phyloP scores from a whole-genome alignment of 805 yeast species.

The Cephaloascus fragrans region DNA sequence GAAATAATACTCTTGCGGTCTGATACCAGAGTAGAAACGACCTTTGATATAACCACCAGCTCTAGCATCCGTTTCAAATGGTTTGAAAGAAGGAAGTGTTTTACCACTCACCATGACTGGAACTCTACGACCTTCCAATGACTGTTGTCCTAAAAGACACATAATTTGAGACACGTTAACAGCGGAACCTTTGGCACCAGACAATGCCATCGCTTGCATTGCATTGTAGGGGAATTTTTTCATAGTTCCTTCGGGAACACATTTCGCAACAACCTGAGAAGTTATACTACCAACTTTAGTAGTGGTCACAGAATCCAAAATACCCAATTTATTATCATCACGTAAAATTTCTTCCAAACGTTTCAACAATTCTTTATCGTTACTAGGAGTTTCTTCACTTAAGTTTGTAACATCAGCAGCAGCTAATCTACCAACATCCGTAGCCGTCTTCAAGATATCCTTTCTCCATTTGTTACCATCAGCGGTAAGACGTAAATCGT shows the following conservation, averaged over 20 bases:
- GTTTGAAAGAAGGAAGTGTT: constrained; percentile 91
- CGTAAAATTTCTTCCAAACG: constrained; percentile 92
- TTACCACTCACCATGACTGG: constrained; percentile 99
- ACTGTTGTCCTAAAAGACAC: constrained; percentile 99
- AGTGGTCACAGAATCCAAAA: constrained; percentile 91
- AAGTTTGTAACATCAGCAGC: constrained; percentile 92
- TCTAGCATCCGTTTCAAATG: constrained; percentile 92
- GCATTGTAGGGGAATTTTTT: constrained; percentile 91
- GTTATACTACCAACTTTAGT: constrained; percentile 88
- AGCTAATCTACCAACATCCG: constrained; percentile 80
- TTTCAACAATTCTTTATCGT: constrained; percentile 69
- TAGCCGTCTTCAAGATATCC: constrained; percentile 68
- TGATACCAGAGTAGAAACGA: constrained; percentile 94
- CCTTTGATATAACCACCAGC: constrained; percentile 98
- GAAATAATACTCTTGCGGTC: constrained; percentile 98
- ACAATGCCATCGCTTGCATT: constrained; percentile 98
- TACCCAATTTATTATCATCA: constrained; percentile 86
- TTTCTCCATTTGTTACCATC: constrained; percentile 89
- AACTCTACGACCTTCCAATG: constrained; percentile 97
- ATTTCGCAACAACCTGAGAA: constrained; percentile 85
- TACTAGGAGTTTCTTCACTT: constrained; percentile 27
- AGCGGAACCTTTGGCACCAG: constrained; percentile 98
- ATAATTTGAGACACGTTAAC: constrained; percentile 98
- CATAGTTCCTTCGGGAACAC: constrained; percentile 96
- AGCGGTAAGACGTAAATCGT: constrained; percentile 82